Evolutionary conservation across 2,329 filamentous ascomycete species (phyloP).

Genomic region (Alternaria triticina): DNA sequence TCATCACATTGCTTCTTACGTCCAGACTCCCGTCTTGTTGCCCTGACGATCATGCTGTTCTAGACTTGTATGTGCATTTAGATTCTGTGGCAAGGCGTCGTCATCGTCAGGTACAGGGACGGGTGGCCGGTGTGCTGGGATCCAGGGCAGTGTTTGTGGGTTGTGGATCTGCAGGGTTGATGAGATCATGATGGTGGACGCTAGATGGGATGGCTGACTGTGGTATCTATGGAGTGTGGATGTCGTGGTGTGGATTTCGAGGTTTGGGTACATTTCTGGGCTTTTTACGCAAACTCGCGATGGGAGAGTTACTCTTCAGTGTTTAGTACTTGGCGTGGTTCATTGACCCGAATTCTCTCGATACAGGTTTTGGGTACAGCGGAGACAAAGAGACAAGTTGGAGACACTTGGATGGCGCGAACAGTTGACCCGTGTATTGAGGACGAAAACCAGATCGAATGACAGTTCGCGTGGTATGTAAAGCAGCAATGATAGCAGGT

Average conservation of each 20-base stretch:
- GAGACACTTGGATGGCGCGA: neutral
- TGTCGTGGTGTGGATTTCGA: neutral
- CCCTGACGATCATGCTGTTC: neutral
- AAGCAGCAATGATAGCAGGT: neutral
- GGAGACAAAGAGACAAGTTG: neutral
- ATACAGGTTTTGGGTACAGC: neutral
- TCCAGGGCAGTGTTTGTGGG: neutral
- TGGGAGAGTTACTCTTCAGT: neutral
- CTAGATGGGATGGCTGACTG: neutral
- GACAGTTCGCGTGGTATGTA: neutral
- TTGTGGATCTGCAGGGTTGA: neutral
- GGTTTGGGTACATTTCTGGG: neutral
- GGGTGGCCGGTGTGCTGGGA: neutral
- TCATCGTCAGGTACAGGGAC: neutral
- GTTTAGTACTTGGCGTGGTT: neutral
- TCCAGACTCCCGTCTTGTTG: neutral
- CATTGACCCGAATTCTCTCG: neutral
- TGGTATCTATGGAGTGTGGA: neutral
- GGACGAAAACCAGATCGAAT: neutral
- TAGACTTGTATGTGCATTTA: neutral
- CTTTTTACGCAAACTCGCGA: neutral
- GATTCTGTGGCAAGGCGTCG: neutral
- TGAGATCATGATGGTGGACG: neutral
- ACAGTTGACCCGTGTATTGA: neutral
- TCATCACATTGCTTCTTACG: neutral